phyloP scores from a whole-genome alignment of 345 rosid genomes.

The Mangifera indica region DNA sequence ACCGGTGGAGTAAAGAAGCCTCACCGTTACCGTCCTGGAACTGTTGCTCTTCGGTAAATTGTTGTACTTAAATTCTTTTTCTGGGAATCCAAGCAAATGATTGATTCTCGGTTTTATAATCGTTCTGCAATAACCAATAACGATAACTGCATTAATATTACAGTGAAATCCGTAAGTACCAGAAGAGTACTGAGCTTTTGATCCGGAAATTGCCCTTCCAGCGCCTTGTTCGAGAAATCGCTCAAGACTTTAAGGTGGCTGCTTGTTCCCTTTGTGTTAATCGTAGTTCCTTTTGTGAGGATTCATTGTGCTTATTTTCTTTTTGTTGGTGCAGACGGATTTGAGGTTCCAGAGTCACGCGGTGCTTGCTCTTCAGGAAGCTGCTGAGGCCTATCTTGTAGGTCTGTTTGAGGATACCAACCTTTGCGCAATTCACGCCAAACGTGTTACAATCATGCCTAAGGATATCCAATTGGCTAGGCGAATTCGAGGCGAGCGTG shows the following conservation, averaged over 20 bases:
- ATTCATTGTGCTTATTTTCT: too few relatives aligned
- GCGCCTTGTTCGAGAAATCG: constrained; percentile 74
- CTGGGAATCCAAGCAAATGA: too few relatives aligned
- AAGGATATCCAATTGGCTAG: constrained; percentile 64
- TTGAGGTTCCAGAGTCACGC: constrained; percentile 81
- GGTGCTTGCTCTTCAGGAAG: constrained; percentile 69
- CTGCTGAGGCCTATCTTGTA: constrained; percentile 70
- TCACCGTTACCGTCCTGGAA: constrained; percentile 70
- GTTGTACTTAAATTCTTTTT: too few relatives aligned
- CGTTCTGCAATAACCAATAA: neutral
- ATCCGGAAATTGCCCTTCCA: constrained; percentile 72
- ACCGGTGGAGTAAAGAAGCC: constrained; percentile 78
- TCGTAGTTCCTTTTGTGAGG: neutral
- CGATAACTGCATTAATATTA: neutral
- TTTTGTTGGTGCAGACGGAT: constrained; percentile 37
- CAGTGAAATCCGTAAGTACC: constrained; percentile 63
- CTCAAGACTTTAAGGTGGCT: constrained; percentile 56
- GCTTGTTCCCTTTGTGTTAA: neutral
- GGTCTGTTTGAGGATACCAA: constrained; percentile 75
- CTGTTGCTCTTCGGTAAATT: constrained; percentile 63
- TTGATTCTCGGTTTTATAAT: neutral
- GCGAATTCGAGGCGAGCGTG: constrained; percentile 74
- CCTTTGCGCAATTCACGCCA: constrained; percentile 64
- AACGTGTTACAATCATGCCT: constrained; percentile 75
- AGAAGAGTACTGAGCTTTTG: constrained; percentile 71